Evolutionary conservation across 2,329 filamentous ascomycete species (phyloP).

Genomic region (Chaetomiaceae sp.): DNA sequence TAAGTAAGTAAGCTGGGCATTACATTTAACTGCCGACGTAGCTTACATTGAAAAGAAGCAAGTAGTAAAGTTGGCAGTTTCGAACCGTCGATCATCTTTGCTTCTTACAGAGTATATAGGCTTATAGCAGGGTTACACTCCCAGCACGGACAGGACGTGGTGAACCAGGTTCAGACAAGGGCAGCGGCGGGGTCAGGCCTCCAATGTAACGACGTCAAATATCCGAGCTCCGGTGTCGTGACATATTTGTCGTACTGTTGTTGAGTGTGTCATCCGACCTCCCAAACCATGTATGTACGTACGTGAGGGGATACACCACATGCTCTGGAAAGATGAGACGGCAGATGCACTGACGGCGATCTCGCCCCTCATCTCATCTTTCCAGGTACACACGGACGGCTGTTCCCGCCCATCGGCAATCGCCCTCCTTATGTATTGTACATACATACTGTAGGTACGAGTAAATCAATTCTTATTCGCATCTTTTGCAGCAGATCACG

Average conservation of each 20-base stretch:
- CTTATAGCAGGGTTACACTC: neutral
- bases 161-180: neutral
- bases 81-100: conserved; percentile 1
- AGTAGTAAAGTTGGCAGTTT: neutral
- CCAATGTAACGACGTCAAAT: neutral
- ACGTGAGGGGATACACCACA: neutral
- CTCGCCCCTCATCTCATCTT: conserved; percentile 2
- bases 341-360: neutral
- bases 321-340: neutral
- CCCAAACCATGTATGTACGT: neutral
- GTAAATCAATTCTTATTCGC: no score
- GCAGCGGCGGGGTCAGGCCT: neutral
- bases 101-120: no score
- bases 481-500: conserved; percentile 1
- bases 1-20: neutral
- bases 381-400: neutral
- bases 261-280: neutral
- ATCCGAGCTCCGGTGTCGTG: neutral
- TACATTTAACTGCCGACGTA: neutral
- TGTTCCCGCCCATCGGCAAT: conserved; percentile 5
- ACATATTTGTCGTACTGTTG: no score
- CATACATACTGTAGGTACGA: no score
- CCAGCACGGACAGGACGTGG: neutral
- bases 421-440: neutral
- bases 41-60: neutral